These are phyloP conservation scores for Kluyveromyces siamensis DNA, from an alignment of 805 yeast species.

Conservation along the genomic window DNA sequence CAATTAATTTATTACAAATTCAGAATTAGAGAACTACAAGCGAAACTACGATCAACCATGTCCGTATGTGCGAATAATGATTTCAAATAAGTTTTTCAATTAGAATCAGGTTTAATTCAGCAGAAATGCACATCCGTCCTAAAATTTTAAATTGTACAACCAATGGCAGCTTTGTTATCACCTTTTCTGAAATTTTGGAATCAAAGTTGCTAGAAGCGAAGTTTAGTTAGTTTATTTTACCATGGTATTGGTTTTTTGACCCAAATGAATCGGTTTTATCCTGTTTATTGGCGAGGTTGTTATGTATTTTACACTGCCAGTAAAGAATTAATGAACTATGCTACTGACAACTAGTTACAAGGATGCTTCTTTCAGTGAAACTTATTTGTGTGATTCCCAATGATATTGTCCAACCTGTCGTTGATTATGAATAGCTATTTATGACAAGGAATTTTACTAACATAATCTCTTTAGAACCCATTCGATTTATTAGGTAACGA, in stretches of 20 bases:
- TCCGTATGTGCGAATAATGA: neutral
- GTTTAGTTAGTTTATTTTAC: too few species aligned
- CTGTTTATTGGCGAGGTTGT: too few species aligned
- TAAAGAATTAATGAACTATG: too few species aligned
- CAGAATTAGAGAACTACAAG: neutral
- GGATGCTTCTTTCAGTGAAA: neutral
- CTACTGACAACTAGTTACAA: too few species aligned
- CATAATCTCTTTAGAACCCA: constrained; percentile 46
- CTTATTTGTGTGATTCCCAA: neutral
- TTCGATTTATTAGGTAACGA: constrained; percentile 80
- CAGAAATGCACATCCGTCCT: neutral
- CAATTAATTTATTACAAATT: too few species aligned
- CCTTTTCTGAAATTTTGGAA: too few species aligned
- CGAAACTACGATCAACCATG: neutral
- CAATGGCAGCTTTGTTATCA: neutral
- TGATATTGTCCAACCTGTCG: neutral
- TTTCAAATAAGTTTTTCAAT: neutral
- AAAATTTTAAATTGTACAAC: neutral
- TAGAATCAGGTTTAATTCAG: neutral
- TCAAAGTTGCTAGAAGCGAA: too few species aligned
- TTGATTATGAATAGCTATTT: neutral
- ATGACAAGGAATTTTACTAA: neutral
- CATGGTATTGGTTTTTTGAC: too few species aligned
- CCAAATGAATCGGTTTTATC: too few species aligned
- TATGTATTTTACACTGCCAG: too few species aligned